Percentiles rank a stretch among this genome's conserved stretches.
phyloP scores from a whole-genome alignment of 495 filamentous ascomycete genomes.

The Aspergillus nanangensis region DNA sequence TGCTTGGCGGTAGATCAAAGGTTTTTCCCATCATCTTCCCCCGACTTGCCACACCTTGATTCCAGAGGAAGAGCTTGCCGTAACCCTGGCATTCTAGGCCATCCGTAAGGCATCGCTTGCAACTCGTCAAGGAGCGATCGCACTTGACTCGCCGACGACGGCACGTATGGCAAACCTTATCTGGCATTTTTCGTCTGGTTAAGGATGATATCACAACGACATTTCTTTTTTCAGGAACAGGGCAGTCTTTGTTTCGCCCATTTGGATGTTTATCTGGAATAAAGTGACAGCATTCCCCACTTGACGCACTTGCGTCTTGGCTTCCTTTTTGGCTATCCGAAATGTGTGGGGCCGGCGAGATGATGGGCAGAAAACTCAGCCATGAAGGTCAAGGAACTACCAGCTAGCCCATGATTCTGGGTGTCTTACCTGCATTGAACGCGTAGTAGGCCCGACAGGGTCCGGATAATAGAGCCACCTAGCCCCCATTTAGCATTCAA shows the following conservation, averaged over 20 bases:
- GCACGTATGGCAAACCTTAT: slow-evolving; percentile 5
- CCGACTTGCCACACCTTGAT: slow-evolving; percentile 4
- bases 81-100: slow-evolving; percentile 6
- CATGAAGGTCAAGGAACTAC: too few species aligned
- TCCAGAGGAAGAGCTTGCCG: background rate
- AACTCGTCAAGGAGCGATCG: background rate
- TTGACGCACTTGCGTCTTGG: background rate
- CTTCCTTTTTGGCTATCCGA: background rate
- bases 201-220: too few species aligned
- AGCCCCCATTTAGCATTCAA: too few species aligned
- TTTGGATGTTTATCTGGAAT: too few species aligned
- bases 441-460: too few species aligned
- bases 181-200: background rate
- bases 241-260: too few species aligned
- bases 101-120: background rate
- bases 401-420: too few species aligned
- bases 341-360: too few species aligned
- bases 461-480: too few species aligned
- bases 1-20: background rate
- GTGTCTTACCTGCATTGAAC: too few species aligned
- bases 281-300: background rate
- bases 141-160: slow-evolving; percentile 3
- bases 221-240: too few species aligned
- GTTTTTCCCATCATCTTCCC: slow-evolving; percentile 9
- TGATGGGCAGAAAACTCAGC: too few species aligned